These are phyloP conservation scores for Colletotrichum sp. DNA, from an alignment of 2,329 filamentous ascomycete species.

Conservation along the genomic window DNA sequence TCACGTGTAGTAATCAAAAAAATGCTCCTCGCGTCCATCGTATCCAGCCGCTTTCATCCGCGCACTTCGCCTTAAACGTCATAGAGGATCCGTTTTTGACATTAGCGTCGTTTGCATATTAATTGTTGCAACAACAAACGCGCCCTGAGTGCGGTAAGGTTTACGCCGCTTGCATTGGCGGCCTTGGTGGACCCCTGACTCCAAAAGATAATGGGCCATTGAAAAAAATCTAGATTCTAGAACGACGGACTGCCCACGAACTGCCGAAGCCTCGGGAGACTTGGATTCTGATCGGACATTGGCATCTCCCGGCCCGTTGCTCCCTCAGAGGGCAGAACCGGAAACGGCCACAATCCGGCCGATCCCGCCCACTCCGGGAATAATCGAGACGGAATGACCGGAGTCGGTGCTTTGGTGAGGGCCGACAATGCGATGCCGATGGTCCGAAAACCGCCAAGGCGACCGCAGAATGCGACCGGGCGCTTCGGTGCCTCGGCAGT, in stretches of 20 bases:
- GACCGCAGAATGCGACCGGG: neutral
- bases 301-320: neutral
- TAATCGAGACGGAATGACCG: neutral
- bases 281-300: neutral
- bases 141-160: neutral
- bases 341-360: neutral
- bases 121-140: neutral
- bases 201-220: neutral
- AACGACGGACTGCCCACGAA: neutral
- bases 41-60: neutral
- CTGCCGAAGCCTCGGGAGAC: neutral
- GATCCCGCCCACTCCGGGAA: neutral
- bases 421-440: neutral
- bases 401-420: neutral
- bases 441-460: neutral
- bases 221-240: neutral
- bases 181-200: neutral
- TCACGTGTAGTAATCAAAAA: conserved; percentile 1
- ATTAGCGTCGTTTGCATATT: neutral
- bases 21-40: neutral
- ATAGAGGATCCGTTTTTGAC: neutral
- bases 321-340: neutral
- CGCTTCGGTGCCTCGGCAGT: neutral
- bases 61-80: neutral
- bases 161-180: conserved; percentile 8